Evolutionary conservation across 805 yeast species (phyloP), one percentile per base, ranked within the genome.

Genomic region (Priceomyces medius): DNA sequence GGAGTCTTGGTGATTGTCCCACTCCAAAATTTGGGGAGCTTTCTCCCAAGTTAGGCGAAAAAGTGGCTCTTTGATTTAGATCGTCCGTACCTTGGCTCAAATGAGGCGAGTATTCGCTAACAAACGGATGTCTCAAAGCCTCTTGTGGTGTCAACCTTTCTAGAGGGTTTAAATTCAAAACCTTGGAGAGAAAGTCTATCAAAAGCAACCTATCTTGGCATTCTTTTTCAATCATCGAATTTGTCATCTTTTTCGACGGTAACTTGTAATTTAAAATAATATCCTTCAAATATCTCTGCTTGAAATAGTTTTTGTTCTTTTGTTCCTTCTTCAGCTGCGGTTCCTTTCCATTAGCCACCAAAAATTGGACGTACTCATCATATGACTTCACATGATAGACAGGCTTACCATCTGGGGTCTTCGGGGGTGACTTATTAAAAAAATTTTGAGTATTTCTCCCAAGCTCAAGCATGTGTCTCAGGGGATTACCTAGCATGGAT

Each of bases 81-180:
- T 26, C 29, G n/a, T 26, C 29, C n/a, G n/a, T 12, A 14, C 29
- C 29, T 21, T 7, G 24, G 10, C 29, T 14, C 29, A 26, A 6
- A 5, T 4, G 12, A 26, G 29, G 29, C 9, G 29, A 26, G 12
- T n/a, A 26, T 26, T 64, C 71, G 35, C 47, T 85, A 14, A 93
- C 80, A 61, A 93, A 93, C 0, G 98, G 97, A 65, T 93, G 99
- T 61, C 79, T 70, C 12, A 83, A 70, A 0, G 98, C 99, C 61
- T 93, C 97, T 51, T 88, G 96, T 9, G 99, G 99, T 0, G 97
- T 88, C 85, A 97, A 85, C 53, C 99, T 78, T 60, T 89, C 96
- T 52, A 93, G 74, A 0, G 99, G 99, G 61, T 91, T 90, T 54
- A 88, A 63, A 49, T 84, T 87, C 46, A 93, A 68, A 7, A 88